These are phyloP conservation scores for Solanum hybrid DNA, from an alignment of 305 asterid species.

Conservation along the genomic window DNA sequence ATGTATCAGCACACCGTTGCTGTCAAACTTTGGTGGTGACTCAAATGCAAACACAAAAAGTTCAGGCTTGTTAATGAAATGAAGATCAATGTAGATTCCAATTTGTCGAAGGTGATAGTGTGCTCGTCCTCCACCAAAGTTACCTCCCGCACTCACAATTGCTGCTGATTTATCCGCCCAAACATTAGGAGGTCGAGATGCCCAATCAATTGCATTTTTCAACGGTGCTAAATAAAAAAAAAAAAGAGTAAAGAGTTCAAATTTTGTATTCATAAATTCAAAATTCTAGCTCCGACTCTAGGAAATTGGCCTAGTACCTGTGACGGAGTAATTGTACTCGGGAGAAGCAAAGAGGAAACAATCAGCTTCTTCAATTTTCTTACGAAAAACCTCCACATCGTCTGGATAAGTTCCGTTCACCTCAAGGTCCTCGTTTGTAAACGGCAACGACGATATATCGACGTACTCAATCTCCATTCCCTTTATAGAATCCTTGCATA, in stretches of 20 bases:
- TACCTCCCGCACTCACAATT: slow-evolving; percentile 58
- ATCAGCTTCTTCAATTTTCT: slow-evolving; percentile 68
- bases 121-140: slow-evolving; percentile 62
- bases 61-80: slow-evolving; percentile 84
- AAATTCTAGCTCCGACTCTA: background rate
- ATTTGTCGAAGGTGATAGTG: slow-evolving; percentile 76
- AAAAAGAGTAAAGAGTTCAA: background rate
- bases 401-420: slow-evolving; percentile 65
- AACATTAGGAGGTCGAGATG: slow-evolving; percentile 68
- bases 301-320: slow-evolving; percentile 33
- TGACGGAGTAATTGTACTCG: slow-evolving; percentile 73
- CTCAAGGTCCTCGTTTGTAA: slow-evolving; percentile 74
- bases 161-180: slow-evolving; percentile 78
- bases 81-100: slow-evolving; percentile 70
- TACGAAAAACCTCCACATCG: slow-evolving; percentile 60
- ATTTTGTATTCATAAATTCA: background rate
- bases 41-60: slow-evolving; percentile 44
- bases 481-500: slow-evolving; percentile 40
- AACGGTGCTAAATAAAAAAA: slow-evolving; percentile 34
- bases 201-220: slow-evolving; percentile 91
- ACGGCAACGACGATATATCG: slow-evolving; percentile 63
- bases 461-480: slow-evolving; percentile 65
- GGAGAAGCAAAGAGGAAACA: slow-evolving; percentile 72
- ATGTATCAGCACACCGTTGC: slow-evolving; percentile 52
- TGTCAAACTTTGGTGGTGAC: slow-evolving; percentile 57